Evolutionary conservation across 1,284 basidiomycete genomes (phyloP).

Genomic region (Irpex sp.): DNA sequence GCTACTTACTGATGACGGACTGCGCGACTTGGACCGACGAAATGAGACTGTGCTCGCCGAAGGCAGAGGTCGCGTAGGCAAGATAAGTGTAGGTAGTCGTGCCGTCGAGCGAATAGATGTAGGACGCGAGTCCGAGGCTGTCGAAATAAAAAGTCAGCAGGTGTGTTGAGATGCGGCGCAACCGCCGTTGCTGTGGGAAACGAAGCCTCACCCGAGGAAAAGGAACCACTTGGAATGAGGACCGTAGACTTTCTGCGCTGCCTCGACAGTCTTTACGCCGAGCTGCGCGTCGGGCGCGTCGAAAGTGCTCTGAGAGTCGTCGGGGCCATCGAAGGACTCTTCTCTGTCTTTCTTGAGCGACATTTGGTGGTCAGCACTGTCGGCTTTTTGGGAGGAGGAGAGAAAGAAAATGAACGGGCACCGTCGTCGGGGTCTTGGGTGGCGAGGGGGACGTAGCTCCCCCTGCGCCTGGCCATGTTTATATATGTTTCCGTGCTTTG

Average conservation of each 20-base stretch:
- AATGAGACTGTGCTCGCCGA: slow-evolving; percentile 58
- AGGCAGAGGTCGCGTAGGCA: slow-evolving; percentile 58
- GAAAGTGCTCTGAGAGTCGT: neutral
- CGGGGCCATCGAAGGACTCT: neutral
- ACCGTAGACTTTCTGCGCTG: slow-evolving; percentile 48
- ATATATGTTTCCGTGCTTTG: neutral
- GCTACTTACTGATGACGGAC: slow-evolving; percentile 48
- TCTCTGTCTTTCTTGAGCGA: neutral
- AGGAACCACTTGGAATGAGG: slow-evolving; percentile 57
- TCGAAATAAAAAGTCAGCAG: neutral
- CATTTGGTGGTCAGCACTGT: neutral
- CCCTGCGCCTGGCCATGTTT: neutral
- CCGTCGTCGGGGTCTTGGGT: neutral
- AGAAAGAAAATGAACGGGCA: neutral
- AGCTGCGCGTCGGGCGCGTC: slow-evolving; percentile 31
- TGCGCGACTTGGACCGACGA: slow-evolving; percentile 64
- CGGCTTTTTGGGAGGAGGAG: neutral
- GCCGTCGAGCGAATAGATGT: slow-evolving; percentile 75
- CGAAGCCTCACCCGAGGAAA: slow-evolving; percentile 49
- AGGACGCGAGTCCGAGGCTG: slow-evolving; percentile 66
- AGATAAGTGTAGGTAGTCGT: slow-evolving; percentile 69
- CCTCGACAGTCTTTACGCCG: slow-evolving; percentile 51
- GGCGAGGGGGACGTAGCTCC: neutral
- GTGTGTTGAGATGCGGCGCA: too few relatives aligned
- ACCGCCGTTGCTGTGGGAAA: neutral